phyloP scores from a whole-genome alignment of 192 early-diverging fungal genomes.

The Phycomyces blakesleeanus region DNA sequence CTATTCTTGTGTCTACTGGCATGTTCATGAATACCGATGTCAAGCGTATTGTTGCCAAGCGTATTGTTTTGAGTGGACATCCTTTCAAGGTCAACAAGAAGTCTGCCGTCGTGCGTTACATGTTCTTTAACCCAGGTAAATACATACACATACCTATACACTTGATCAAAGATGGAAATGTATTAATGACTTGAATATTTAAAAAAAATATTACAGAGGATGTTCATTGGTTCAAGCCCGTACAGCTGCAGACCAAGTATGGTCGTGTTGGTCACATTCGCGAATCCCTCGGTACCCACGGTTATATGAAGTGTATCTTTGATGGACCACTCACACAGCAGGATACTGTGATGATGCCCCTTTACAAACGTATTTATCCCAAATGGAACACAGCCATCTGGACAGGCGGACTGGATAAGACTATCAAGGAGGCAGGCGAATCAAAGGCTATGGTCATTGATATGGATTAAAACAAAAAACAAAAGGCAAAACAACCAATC shows the following conservation, averaged over 20 bases:
- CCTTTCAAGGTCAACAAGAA: conserved; percentile 94
- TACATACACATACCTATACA: neutral
- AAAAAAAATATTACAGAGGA: conserved; percentile 53
- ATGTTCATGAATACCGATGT: conserved; percentile 70
- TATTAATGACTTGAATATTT: neutral
- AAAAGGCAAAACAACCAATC: too few species aligned
- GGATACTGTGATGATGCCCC: conserved; percentile 93
- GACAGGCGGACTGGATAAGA: conserved; percentile 20
- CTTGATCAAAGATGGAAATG: neutral
- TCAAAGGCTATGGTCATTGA: conserved; percentile 12
- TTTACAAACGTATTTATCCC: conserved; percentile 96
- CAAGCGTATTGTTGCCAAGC: conserved; percentile 89
- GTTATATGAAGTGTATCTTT: conserved; percentile 94
- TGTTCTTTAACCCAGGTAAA: conserved; percentile 85
- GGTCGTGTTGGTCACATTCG: conserved; percentile 90
- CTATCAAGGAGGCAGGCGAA: conserved; percentile 6
- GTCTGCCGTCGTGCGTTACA: conserved; percentile 88
- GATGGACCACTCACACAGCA: conserved; percentile 86
- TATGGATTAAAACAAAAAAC: conserved; percentile 7
- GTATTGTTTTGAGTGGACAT: conserved; percentile 90
- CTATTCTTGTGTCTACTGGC: conserved; percentile 78
- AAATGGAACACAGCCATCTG: conserved; percentile 85
- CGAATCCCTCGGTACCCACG: conserved; percentile 94
- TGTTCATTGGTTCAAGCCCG: conserved; percentile 92
- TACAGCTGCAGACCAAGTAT: conserved; percentile 87